Conservation (phyloP, 352 stramenopile species). For the Pythium oligandrum region DNA sequence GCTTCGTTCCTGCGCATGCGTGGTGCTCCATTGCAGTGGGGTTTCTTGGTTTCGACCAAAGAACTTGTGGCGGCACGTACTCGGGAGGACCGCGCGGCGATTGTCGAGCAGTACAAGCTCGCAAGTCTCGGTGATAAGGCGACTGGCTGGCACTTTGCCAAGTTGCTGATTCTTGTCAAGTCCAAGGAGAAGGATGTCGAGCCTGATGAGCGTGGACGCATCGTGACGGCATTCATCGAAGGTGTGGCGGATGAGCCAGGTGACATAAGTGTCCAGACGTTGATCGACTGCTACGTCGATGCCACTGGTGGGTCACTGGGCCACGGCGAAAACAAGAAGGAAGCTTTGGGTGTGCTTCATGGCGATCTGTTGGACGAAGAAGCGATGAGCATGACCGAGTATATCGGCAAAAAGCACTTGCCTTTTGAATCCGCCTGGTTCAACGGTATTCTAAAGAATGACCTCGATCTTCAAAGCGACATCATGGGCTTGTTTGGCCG, state of each 20-base stretch:
- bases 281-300: constrained; percentile 63
- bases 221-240: constrained; percentile 52
- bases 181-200: constrained; percentile 39
- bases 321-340: constrained; percentile 33
- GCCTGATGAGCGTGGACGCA: constrained; percentile 10
- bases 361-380: constrained; percentile 47
- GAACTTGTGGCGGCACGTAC: constrained; percentile 57
- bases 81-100: constrained; percentile 22
- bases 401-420: constrained; percentile 76
- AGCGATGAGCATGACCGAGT: constrained; percentile 72
- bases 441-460: constrained; percentile 78
- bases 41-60: constrained; percentile 62
- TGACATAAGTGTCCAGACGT: constrained; percentile 40
- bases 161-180: constrained; percentile 64
- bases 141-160: constrained; percentile 73
- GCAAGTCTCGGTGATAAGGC: constrained; percentile 26
- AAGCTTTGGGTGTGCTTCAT: constrained; percentile 38
- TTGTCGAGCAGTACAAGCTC: constrained; percentile 32
- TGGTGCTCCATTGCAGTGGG: constrained; percentile 71
- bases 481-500: constrained; percentile 75
- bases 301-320: constrained; percentile 33
- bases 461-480: constrained; percentile 60
- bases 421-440: constrained; percentile 72
- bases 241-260: constrained; percentile 38
- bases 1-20: constrained; percentile 69